Evolutionary conservation across 805 yeast species (phyloP), one percentile per base, ranked within the genome.

Genomic region (Sugiyamaella smithiae): DNA sequence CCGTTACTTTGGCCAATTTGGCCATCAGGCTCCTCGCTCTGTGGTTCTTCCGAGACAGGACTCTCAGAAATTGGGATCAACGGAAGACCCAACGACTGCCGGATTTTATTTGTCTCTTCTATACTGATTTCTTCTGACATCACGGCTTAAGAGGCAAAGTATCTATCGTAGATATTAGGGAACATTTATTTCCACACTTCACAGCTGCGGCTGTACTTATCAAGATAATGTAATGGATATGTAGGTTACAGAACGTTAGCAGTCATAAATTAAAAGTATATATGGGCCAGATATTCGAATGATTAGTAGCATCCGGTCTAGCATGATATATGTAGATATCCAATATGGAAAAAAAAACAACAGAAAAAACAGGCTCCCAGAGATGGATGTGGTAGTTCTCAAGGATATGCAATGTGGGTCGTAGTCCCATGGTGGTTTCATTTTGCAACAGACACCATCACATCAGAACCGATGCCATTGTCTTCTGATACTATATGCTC

Each of bases 61-160:
- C 28, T 38, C 6, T 29, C 49, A 1, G 48, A 33, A 6, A 51
- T 32, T 5, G 66, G 76, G 16, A 80, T 72, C 0, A 83, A 80
- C 25, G 74, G 72, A 48, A 81, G 65, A 0, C 86, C 86, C 7
- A 79, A 55, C 9, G 76, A 70, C 7, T 67, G 52, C 14, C 87
- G 66, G 6, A 79, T 66, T 57, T 61, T 68, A 57, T 82, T 82
- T 0, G 87, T 82, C 54, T 82, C 85, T 53, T 74, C 81, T 1
- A 82, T 42, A 8, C 71, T 66, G 12, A 66, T 55, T 38, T 59
- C 57, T 2, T 49, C 52, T 8, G 43, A 25, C 43, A 40, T 40
- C 16, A 14, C 25, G 12, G 32, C 9, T 17, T 26, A 26, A 8
- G 29, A 26, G 29, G 9, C 11, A 7, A 26, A 26, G 29, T 26